These are phyloP conservation scores for Saprolegnia parasitica DNA, from an alignment of 352 stramenopile species.

Conservation along the genomic window DNA sequence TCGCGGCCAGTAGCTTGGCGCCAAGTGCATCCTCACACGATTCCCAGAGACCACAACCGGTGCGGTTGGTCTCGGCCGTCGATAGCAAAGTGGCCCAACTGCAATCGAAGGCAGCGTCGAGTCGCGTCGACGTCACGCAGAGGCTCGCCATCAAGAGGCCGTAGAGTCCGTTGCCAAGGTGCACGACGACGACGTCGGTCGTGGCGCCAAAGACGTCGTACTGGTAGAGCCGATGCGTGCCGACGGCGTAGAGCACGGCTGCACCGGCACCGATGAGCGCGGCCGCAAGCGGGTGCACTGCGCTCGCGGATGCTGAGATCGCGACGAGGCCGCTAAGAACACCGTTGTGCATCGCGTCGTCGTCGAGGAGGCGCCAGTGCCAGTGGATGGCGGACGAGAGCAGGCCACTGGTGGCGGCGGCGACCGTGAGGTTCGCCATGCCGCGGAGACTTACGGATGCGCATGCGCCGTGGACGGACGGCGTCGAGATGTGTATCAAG, in stretches of 20 bases:
- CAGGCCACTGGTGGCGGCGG: not conserved
- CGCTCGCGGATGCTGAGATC: conserved; percentile 16
- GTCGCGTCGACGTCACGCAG: not conserved
- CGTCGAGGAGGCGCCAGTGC: not conserved
- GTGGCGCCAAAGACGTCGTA: not conserved
- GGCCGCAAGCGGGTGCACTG: not conserved
- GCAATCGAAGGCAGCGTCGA: not conserved
- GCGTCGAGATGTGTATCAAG: conserved; percentile 24
- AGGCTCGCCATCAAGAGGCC: not conserved
- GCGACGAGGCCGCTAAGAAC: conserved; percentile 23
- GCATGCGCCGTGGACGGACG: conserved; percentile 2
- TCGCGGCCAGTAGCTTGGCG: not conserved
- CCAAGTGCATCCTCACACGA: not conserved
- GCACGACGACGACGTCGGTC: conserved; percentile 14
- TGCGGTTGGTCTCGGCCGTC: not conserved
- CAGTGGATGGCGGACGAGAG: not conserved
- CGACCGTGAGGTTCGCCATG: conserved; percentile 5
- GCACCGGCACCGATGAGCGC: conserved; percentile 2
- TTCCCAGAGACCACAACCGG: conserved; percentile 16
- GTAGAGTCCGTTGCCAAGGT: conserved; percentile 23
- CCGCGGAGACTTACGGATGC: not conserved
- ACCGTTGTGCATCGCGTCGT: conserved; percentile 17
- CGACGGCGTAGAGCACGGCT: not conserved
- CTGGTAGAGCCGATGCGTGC: not conserved
- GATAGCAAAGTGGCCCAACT: not conserved